phyloP scores from a whole-genome alignment of 345 rosid genomes.

The Eucalyptus sp. region DNA sequence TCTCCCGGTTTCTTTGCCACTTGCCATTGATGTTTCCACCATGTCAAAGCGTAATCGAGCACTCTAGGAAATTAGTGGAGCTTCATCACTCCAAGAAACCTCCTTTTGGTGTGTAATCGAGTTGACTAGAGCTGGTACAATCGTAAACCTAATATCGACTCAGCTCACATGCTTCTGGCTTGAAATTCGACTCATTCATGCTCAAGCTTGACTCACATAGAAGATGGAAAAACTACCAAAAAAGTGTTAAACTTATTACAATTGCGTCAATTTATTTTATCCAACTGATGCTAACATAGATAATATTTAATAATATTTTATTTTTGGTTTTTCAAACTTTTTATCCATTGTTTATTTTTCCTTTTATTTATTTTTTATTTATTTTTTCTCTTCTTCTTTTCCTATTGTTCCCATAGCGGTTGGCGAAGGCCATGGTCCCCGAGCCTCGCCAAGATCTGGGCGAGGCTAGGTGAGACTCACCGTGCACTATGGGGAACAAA shows the following conservation, averaged over 20 bases:
- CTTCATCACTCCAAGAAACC: not conserved
- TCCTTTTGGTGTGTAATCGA: accelerated
- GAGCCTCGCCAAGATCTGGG: too few relatives aligned
- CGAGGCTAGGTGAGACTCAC: accelerated
- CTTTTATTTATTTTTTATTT: accelerated
- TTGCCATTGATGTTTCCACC: not conserved
- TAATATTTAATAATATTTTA: too few relatives aligned
- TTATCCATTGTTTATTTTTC: too few relatives aligned
- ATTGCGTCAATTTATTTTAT: too few relatives aligned
- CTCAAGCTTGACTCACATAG: not conserved
- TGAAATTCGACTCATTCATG: accelerated
- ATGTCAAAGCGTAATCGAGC: not conserved
- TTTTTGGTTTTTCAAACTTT: too few relatives aligned
- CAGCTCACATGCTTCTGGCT: accelerated
- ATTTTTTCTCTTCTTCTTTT: too few relatives aligned
- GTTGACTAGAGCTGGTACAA: not conserved
- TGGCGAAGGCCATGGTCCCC: accelerated
- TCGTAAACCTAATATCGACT: not conserved
- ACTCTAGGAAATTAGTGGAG: not conserved
- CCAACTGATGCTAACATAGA: accelerated
- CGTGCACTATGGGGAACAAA: accelerated
- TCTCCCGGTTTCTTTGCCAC: not conserved
- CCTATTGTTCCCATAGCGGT: accelerated
- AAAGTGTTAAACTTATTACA: accelerated
- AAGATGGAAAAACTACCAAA: accelerated